phyloP scores from a whole-genome alignment of 2,329 filamentous ascomycete species.

The Epicoccum nigrum region DNA sequence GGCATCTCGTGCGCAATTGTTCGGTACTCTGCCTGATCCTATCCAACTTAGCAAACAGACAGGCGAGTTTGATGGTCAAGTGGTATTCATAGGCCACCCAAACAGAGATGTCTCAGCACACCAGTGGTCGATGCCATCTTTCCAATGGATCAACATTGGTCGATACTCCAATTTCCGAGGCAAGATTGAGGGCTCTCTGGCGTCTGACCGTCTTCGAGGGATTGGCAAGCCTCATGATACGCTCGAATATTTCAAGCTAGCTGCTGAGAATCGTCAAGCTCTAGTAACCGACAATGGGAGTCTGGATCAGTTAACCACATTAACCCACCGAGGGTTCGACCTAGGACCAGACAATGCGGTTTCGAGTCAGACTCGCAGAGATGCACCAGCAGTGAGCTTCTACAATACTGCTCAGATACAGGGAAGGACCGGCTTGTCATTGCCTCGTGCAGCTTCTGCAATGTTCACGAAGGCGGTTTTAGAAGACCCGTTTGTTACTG shows the following conservation, averaged over 20 bases:
- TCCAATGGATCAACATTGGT: constrained; percentile 55
- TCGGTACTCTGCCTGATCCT: constrained; percentile 52
- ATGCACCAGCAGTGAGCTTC: neutral
- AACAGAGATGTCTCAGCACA: constrained; percentile 57
- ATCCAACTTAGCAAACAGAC: constrained; percentile 45
- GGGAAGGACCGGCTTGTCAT: neutral
- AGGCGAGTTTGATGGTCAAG: constrained; percentile 48
- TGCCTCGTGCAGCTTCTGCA: neutral
- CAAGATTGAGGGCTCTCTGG: constrained; percentile 53
- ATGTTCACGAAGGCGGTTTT: constrained; percentile 1
- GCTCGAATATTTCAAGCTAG: constrained; percentile 51
- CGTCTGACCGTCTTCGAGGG: constrained; percentile 48
- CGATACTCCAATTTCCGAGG: constrained; percentile 51
- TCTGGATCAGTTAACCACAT: constrained; percentile 1
- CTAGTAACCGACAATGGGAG: constrained; percentile 19
- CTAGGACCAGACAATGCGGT: neutral
- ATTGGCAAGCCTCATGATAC: constrained; percentile 46
- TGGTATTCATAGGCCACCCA: constrained; percentile 55
- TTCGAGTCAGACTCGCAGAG: neutral
- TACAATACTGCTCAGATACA: neutral
- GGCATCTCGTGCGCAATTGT: constrained; percentile 42
- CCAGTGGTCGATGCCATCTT: constrained; percentile 51
- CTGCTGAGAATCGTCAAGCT: constrained; percentile 48
- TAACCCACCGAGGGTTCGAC: neutral
- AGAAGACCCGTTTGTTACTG: constrained; percentile 39